These are phyloP conservation scores for Leucocoprinus gongylophorus DNA, from an alignment of 1,284 basidiomycete species.

Conservation along the genomic window DNA sequence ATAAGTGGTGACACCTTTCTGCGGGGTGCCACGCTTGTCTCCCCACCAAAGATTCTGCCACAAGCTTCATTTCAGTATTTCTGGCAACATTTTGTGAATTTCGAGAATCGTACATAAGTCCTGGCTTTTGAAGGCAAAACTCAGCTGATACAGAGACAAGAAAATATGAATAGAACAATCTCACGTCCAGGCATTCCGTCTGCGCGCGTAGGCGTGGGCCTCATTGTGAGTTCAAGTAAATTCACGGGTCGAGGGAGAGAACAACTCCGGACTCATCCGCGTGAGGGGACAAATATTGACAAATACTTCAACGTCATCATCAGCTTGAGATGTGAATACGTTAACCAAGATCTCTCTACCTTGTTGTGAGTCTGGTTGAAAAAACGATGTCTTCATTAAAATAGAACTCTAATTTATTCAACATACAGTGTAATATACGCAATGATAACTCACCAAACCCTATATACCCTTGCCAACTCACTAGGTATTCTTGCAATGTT, in stretches of 20 bases:
- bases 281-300: conserved; percentile 20
- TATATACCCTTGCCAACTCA: conserved; percentile 78
- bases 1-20: conserved; percentile 78
- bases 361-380: background rate
- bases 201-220: conserved; percentile 51
- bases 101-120: conserved; percentile 51
- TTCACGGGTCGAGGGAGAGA: conserved; percentile 9
- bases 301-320: conserved; percentile 24
- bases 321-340: conserved; percentile 7
- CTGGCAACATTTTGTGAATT: conserved; percentile 2
- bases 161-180: conserved; percentile 23
- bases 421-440: conserved; percentile 5
- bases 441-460: conserved; percentile 75
- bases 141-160: conserved; percentile 11
- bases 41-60: conserved; percentile 89
- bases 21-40: conserved; percentile 60
- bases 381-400: background rate
- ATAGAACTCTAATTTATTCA: background rate
- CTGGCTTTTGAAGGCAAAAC: conserved; percentile 35
- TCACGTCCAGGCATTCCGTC: conserved; percentile 77
- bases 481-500: conserved; percentile 80
- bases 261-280: conserved; percentile 29
- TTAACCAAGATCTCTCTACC: conserved; percentile 9
- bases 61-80: conserved; percentile 11
- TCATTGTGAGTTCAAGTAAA: conserved; percentile 35